Evolutionary conservation across 768 basidiomycete species (phyloP).

Genomic region (Phylloporus sp.): DNA sequence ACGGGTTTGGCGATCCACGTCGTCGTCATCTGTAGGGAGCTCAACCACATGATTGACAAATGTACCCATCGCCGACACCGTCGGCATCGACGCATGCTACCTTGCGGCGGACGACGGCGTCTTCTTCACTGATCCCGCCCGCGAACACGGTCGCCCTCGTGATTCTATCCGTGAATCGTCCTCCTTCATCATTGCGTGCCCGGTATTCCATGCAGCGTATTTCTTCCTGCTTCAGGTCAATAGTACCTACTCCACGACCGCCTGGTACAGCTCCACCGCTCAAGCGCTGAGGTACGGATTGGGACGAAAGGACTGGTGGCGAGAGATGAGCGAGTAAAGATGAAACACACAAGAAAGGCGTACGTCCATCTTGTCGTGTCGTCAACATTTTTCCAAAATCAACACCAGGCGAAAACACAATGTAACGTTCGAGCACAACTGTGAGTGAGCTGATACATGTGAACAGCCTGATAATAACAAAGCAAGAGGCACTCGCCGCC

Average conservation of each 20-base stretch:
- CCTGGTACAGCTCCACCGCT: slow-evolving; percentile 28
- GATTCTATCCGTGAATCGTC: neutral
- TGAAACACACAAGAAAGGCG: neutral
- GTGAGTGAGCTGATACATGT: slow-evolving; percentile 41
- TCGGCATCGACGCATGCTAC: neutral
- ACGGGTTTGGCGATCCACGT: neutral
- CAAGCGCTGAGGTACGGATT: neutral
- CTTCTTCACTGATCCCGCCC: slow-evolving; percentile 7
- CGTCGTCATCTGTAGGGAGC: slow-evolving; percentile 15
- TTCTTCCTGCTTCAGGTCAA: slow-evolving; percentile 23
- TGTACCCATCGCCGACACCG: slow-evolving; percentile 3
- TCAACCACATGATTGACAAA: slow-evolving; percentile 23
- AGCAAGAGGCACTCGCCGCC: slow-evolving; percentile 40
- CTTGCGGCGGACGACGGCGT: slow-evolving; percentile 4
- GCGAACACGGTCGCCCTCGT: slow-evolving; percentile 1
- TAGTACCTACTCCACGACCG: slow-evolving; percentile 24
- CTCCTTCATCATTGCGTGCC: no score
- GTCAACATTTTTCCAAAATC: slow-evolving; percentile 51
- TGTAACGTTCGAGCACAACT: slow-evolving; percentile 61
- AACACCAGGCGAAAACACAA: slow-evolving; percentile 59
- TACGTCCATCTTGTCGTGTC: slow-evolving; percentile 17
- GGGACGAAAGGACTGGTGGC: slow-evolving; percentile 5
- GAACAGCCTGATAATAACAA: neutral
- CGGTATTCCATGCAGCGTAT: slow-evolving; percentile 14
- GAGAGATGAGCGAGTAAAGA: neutral